Evolutionary conservation across 164 flowering plant genomes (phyloP).

Genomic region (Macadamia tetraphylla): DNA sequence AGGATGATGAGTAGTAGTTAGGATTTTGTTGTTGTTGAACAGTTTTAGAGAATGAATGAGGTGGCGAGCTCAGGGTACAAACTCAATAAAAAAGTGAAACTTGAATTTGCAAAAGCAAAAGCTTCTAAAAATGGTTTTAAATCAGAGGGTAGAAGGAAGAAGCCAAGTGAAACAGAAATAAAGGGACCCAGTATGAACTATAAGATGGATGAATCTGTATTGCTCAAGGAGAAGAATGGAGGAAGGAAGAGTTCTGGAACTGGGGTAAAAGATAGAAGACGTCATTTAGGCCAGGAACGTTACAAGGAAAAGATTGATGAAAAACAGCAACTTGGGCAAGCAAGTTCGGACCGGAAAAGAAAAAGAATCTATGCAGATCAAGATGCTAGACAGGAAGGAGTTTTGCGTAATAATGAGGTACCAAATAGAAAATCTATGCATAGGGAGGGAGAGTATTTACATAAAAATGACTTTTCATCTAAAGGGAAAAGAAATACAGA

Average conservation of each 20-base stretch:
- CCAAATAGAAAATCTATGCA: conserved; percentile 4
- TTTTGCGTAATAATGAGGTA: neutral
- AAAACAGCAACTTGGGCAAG: neutral
- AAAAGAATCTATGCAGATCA: conserved; percentile 30
- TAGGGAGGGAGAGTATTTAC: conserved; percentile 4
- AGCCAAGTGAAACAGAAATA: conserved; percentile 1
- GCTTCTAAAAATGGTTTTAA: conserved; percentile 1
- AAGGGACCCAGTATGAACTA: neutral
- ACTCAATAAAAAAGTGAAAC: conserved; percentile 17
- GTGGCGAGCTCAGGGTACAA: conserved; percentile 6
- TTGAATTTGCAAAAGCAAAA: conserved; percentile 10
- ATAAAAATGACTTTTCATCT: conserved; percentile 2
- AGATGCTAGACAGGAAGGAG: conserved; percentile 9
- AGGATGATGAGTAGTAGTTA: neutral
- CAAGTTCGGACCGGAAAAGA: conserved; percentile 19
- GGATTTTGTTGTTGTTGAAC: neutral
- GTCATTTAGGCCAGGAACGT: neutral
- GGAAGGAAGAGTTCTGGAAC: conserved; percentile 6
- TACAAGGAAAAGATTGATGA: neutral
- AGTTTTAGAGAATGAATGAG: conserved; percentile 8
- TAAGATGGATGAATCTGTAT: neutral
- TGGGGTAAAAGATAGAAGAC: neutral
- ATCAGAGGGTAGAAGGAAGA: conserved; percentile 1
- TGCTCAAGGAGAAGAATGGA: conserved; percentile 4
- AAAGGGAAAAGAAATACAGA: conserved; percentile 7